Evolutionary conservation across 345 rosid genomes (phyloP).

Genomic region (Turnera subulata): DNA sequence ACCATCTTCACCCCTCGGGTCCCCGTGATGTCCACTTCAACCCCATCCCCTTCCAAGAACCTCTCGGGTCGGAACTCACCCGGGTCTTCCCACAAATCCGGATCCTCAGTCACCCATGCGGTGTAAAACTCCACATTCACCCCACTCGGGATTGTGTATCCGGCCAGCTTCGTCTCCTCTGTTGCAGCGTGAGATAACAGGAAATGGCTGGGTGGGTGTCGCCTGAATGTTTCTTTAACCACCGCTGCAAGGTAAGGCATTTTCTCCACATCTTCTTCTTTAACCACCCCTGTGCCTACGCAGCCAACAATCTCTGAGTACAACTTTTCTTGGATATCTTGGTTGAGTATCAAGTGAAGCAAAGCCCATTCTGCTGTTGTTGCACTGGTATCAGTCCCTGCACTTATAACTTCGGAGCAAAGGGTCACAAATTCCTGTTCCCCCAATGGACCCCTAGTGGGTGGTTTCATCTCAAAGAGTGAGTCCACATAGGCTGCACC

Average conservation of each 20-base stretch:
- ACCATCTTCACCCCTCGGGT: constrained; percentile 72
- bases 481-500: constrained; percentile 95
- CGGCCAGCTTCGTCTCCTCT: constrained; percentile 67
- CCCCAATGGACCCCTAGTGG: constrained; percentile 38
- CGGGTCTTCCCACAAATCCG: constrained; percentile 70
- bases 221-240: constrained; percentile 80
- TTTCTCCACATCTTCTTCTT: constrained; percentile 68
- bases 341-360: constrained; percentile 58
- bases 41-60: constrained; percentile 77
- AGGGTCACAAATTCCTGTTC: constrained; percentile 81
- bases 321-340: constrained; percentile 60
- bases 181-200: constrained; percentile 69
- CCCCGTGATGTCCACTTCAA: constrained; percentile 73
- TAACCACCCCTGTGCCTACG: constrained; percentile 53
- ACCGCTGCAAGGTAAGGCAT: constrained; percentile 68
- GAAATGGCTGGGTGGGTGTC: constrained; percentile 97
- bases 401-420: constrained; percentile 83
- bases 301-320: constrained; percentile 52
- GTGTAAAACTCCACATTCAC: constrained; percentile 84
- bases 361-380: constrained; percentile 87
- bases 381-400: constrained; percentile 93
- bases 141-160: constrained; percentile 61
- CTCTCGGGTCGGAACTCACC: constrained; percentile 72
- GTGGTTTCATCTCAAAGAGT: constrained; percentile 44
- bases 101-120: constrained; percentile 89